phyloP scores from a whole-genome alignment of 2,329 filamentous ascomycete species.

The Pyrenophora teres region DNA sequence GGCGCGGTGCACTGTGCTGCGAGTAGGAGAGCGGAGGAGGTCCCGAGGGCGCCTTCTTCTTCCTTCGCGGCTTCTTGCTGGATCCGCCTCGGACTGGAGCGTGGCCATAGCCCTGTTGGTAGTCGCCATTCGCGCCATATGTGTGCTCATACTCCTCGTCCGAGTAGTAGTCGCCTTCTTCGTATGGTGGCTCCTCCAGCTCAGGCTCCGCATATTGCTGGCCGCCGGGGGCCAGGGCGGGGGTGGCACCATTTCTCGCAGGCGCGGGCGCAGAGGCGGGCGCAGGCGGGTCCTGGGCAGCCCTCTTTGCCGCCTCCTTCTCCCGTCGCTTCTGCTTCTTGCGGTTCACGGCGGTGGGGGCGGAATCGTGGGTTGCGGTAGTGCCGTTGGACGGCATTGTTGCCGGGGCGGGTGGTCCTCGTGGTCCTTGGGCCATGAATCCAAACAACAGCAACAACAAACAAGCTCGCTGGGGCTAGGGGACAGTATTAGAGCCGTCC shows the following conservation, averaged over 20 bases:
- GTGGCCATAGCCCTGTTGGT: constrained; percentile 33
- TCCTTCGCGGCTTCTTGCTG: constrained; percentile 67
- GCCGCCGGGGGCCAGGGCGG: constrained; percentile 14
- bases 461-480: constrained; percentile 7
- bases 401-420: constrained; percentile 33
- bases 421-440: constrained; percentile 46
- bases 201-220: constrained; percentile 51
- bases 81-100: constrained; percentile 23
- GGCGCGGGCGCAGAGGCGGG: constrained; percentile 19
- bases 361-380: constrained; percentile 40
- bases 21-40: constrained; percentile 38
- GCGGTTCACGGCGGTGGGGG: constrained; percentile 69
- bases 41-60: constrained; percentile 60
- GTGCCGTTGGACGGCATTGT: constrained; percentile 47
- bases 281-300: constrained; percentile 43
- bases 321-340: constrained; percentile 95
- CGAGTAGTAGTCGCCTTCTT: constrained; percentile 49
- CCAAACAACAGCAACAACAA: not conserved
- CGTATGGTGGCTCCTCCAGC: constrained; percentile 49
- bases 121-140: constrained; percentile 42
- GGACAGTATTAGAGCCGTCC: too few relatives aligned
- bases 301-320: constrained; percentile 73
- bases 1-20: constrained; percentile 37
- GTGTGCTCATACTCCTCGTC: constrained; percentile 45
- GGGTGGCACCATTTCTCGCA: constrained; percentile 36